Evolutionary conservation across 2,329 filamentous ascomycete species (phyloP).

Genomic region (Neofusicoccum kwambonambiense): DNA sequence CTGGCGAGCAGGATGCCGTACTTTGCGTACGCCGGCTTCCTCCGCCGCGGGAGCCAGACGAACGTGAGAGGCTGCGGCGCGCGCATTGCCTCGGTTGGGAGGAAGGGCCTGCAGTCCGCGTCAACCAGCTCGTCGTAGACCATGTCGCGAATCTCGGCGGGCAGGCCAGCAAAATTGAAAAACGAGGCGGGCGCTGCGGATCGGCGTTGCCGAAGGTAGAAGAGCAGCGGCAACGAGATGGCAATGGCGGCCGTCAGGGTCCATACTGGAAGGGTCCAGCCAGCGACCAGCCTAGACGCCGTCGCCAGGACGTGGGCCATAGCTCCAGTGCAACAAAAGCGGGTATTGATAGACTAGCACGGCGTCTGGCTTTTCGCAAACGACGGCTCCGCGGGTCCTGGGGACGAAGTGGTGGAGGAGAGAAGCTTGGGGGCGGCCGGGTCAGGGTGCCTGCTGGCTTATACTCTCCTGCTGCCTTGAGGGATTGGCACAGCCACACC

Average conservation of each 20-base stretch:
- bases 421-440: not conserved
- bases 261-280: conserved; percentile 4
- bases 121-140: conserved; percentile 22
- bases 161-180: conserved; percentile 19
- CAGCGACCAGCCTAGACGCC: not conserved
- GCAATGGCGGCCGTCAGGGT: conserved; percentile 6
- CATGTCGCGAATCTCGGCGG: conserved; percentile 19
- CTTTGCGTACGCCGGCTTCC: not conserved
- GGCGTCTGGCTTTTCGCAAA: no score
- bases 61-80: not conserved
- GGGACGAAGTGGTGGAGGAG: not conserved
- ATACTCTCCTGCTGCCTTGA: conserved; percentile 10
- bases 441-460: not conserved
- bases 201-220: not conserved
- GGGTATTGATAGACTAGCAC: not conserved
- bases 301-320: not conserved
- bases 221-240: conserved; percentile 17
- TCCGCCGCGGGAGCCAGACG: not conserved
- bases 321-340: not conserved
- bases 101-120: not conserved
- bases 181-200: conserved; percentile 9
- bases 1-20: conserved; percentile 28
- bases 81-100: conserved; percentile 8
- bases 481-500: conserved; percentile 14
- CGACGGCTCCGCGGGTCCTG: not conserved